Conservation (phyloP, 176 grass and related monocot genomes). For the Eleusine coracana region DNA sequence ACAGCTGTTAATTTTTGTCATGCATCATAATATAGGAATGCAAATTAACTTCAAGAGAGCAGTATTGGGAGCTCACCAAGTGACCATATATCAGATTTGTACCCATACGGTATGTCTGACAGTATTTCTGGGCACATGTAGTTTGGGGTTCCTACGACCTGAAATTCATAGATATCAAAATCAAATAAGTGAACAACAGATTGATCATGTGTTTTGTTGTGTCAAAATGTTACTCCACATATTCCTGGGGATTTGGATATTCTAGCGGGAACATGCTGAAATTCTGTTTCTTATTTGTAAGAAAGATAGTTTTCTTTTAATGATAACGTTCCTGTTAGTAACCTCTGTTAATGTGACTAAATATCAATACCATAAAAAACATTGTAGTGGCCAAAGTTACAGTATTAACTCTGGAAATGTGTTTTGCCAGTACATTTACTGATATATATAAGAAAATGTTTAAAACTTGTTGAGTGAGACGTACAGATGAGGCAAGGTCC, state of each 20-base stretch:
- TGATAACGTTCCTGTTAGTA: background rate
- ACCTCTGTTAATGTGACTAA: background rate
- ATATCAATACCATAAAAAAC: slow-evolving; percentile 3
- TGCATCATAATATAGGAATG: slow-evolving; percentile 1
- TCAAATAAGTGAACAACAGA: background rate
- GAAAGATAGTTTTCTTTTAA: background rate
- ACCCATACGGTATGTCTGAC: slow-evolving; percentile 82
- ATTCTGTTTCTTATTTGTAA: background rate
- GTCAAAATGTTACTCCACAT: background rate
- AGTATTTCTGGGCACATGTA: slow-evolving; percentile 94
- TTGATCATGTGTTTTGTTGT: background rate
- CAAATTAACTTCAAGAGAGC: background rate
- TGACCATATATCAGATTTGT: slow-evolving; percentile 90
- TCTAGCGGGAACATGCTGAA: background rate
- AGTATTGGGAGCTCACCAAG: slow-evolving; percentile 52
- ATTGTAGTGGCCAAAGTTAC: background rate
- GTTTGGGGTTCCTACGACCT: slow-evolving; percentile 88
- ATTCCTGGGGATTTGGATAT: slow-evolving; percentile 2
- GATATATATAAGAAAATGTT: background rate
- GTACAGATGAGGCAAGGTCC: slow-evolving; percentile 84
- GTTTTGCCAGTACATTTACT: slow-evolving; percentile 19
- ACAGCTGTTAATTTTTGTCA: slow-evolving; percentile 21
- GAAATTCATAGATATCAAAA: slow-evolving; percentile 21
- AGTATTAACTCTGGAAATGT: background rate
- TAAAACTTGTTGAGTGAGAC: background rate